phyloP scores from a whole-genome alignment of 805 yeast species.

The Clavispora phyllophila region DNA sequence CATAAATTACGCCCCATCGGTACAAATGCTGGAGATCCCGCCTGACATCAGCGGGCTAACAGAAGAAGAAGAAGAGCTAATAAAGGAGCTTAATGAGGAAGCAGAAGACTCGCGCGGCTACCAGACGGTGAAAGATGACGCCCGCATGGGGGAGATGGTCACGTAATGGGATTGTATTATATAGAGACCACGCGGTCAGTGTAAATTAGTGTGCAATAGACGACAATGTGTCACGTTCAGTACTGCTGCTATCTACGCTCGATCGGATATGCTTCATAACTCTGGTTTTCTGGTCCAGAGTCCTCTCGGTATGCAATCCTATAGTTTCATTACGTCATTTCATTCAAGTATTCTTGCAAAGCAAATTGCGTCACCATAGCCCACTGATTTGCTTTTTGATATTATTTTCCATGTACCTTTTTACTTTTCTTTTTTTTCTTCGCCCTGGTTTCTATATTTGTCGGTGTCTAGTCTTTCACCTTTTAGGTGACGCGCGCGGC shows the following conservation, averaged over 20 bases:
- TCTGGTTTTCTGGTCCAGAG: too few relatives aligned
- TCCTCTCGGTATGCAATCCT: too few relatives aligned
- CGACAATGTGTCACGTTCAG: background rate
- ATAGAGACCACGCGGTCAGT: background rate
- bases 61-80: conserved; percentile 37
- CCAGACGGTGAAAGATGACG: conserved; percentile 22
- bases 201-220: background rate
- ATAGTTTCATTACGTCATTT: too few relatives aligned
- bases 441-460: too few relatives aligned
- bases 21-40: conserved; percentile 85
- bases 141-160: conserved; percentile 19
- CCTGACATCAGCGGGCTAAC: conserved; percentile 50
- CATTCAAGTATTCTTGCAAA: too few relatives aligned
- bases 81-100: conserved; percentile 35
- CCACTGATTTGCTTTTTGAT: too few relatives aligned
- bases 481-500: background rate
- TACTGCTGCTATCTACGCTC: background rate
- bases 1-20: conserved; percentile 90
- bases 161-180: conserved; percentile 1
- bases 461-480: too few relatives aligned
- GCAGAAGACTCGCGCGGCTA: conserved; percentile 8
- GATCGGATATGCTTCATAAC: too few relatives aligned
- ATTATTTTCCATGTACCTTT: too few relatives aligned
- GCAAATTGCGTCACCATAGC: too few relatives aligned
- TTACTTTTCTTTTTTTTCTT: too few relatives aligned